These are phyloP conservation scores for Amylostereum chailletii DNA, from an alignment of 1,284 basidiomycete species.

Conservation along the genomic window DNA sequence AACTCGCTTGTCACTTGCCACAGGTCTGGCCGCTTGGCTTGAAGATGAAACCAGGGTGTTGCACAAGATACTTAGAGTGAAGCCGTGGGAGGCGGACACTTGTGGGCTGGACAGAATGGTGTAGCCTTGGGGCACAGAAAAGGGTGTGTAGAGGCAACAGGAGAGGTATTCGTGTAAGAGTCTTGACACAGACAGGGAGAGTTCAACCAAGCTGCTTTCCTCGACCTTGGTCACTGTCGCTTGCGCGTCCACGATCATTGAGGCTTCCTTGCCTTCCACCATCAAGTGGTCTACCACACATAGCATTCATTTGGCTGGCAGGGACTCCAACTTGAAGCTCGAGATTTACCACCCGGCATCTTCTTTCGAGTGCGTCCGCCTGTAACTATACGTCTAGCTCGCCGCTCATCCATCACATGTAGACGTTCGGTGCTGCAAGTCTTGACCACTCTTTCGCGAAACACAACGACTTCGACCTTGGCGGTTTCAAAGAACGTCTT, in stretches of 20 bases:
- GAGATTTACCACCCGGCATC: conserved; percentile 34
- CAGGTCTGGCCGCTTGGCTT: too few relatives aligned
- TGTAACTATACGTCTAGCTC: not conserved
- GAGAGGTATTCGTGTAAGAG: too few relatives aligned
- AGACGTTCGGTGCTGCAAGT: conserved; percentile 34
- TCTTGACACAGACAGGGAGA: conserved; percentile 7
- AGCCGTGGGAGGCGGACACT: too few relatives aligned
- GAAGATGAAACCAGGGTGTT: too few relatives aligned
- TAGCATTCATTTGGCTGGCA: conserved; percentile 24
- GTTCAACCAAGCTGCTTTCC: conserved; percentile 21
- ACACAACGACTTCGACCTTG: conserved; percentile 19
- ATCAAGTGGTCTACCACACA: conserved; percentile 30
- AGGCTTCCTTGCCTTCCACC: conserved; percentile 20
- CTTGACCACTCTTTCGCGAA: conserved; percentile 23
- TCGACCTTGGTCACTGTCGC: conserved; percentile 20
- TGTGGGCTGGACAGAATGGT: too few relatives aligned
- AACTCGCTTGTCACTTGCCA: too few relatives aligned
- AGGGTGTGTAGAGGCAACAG: too few relatives aligned
- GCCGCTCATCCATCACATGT: not conserved
- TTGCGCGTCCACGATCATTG: conserved; percentile 18
- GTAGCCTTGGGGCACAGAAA: too few relatives aligned
- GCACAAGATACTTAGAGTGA: too few relatives aligned
- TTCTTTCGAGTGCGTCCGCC: conserved; percentile 28
- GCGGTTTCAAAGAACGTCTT: conserved; percentile 26
- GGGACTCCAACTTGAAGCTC: conserved; percentile 19